Conservation (phyloP, 139 green algal species). For the Ostreobium quekettii region DNA sequence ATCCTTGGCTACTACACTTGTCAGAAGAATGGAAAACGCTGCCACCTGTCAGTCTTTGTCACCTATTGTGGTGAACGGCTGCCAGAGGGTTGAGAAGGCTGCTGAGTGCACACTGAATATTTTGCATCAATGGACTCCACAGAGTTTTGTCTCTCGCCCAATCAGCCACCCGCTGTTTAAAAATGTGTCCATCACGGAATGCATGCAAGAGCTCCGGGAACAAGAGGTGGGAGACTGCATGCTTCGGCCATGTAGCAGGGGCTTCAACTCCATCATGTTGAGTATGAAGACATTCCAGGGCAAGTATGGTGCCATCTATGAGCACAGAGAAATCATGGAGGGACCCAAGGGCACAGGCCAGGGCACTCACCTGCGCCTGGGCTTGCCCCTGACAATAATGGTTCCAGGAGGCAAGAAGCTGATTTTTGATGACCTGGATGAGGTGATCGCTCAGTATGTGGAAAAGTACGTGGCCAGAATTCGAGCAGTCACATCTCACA, state of each 20-base stretch:
- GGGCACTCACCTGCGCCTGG: slow-evolving; percentile 3
- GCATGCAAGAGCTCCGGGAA: neutral
- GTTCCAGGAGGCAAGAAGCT: neutral
- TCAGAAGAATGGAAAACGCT: no score
- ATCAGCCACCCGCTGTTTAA: slow-evolving; percentile 20
- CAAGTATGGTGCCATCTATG: slow-evolving; percentile 14
- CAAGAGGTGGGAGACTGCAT: neutral
- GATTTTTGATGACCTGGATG: slow-evolving; percentile 20
- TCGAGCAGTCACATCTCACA: neutral
- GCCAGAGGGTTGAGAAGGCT: no score
- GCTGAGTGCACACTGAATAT: no score
- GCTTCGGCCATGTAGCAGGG: neutral
- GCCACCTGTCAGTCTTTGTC: no score
- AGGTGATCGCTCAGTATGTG: slow-evolving; percentile 15
- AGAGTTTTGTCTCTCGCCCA: neutral
- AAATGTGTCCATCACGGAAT: slow-evolving; percentile 9
- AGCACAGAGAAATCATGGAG: slow-evolving; percentile 5
- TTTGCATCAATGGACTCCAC: neutral
- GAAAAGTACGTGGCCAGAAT: slow-evolving; percentile 15
- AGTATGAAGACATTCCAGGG: slow-evolving; percentile 4
- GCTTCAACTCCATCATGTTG: slow-evolving; percentile 4
- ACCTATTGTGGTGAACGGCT: no score
- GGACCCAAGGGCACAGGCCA: neutral
- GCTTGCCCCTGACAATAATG: slow-evolving; percentile 15
- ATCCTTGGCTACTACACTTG: no score